Evolutionary conservation across 78 protist genomes (phyloP).

Genomic region (Planoprotostelium fungivorum): DNA sequence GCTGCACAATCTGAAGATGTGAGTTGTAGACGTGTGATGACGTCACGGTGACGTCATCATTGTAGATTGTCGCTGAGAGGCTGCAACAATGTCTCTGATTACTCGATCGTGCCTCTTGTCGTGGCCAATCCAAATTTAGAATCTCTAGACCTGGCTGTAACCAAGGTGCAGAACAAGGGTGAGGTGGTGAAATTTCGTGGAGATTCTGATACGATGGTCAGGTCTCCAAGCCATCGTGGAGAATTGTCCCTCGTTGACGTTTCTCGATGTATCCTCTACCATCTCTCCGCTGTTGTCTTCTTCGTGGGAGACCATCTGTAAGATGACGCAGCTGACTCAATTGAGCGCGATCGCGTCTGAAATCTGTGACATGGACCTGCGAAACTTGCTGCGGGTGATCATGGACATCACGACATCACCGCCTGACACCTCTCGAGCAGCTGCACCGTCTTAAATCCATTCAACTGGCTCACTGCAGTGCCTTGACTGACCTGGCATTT

Average conservation of each 20-base stretch:
- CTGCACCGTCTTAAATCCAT: not conserved
- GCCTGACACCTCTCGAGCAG: not conserved
- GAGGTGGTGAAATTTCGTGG: too few relatives aligned
- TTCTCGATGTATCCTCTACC: not conserved
- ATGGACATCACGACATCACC: not conserved
- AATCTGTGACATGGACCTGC: not conserved
- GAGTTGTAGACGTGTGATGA: not conserved
- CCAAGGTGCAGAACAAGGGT: not conserved
- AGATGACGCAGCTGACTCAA: not conserved
- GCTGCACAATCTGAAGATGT: not conserved
- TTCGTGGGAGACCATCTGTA: not conserved
- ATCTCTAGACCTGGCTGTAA: not conserved
- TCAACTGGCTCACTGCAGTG: not conserved
- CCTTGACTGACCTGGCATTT: not conserved
- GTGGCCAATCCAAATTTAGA: not conserved
- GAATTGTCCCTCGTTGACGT: not conserved
- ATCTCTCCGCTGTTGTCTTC: not conserved
- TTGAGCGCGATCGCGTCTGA: not conserved
- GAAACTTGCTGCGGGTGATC: not conserved
- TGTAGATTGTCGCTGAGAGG: not conserved
- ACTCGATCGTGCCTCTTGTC: not conserved
- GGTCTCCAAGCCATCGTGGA: conserved; percentile 2
- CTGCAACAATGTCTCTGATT: not conserved
- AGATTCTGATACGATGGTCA: not conserved
- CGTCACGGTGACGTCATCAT: not conserved